Conservation (phyloP, 305 asterid species). For the Fraxinus floribunda region DNA sequence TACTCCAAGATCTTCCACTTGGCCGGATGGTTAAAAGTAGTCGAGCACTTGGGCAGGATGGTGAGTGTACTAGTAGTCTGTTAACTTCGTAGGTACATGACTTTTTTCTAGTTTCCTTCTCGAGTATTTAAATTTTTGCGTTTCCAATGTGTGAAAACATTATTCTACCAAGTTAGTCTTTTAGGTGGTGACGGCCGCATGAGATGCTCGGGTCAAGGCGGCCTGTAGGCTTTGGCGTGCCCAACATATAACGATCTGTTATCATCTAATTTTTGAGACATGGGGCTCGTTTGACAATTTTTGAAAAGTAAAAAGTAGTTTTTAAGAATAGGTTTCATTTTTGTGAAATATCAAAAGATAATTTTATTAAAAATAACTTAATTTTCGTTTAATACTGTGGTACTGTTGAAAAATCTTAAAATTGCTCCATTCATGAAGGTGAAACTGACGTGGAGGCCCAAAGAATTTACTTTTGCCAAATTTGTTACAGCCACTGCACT, state of each 20-base stretch:
- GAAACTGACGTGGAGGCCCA: not conserved
- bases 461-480: not conserved
- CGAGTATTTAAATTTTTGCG: not conserved
- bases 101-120: not conserved
- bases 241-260: not conserved
- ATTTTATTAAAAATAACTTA: not conserved
- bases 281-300: not conserved
- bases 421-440: not conserved
- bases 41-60: not conserved
- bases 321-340: not conserved
- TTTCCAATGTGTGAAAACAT: not conserved
- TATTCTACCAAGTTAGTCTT: not conserved
- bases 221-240: not conserved
- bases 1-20: not conserved
- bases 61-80: not conserved
- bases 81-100: not conserved
- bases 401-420: not conserved
- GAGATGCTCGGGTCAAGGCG: not conserved
- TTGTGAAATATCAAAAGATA: not conserved
- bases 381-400: not conserved
- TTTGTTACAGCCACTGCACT: not conserved
- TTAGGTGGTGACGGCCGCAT: not conserved
- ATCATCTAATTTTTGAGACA: not conserved
- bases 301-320: not conserved
- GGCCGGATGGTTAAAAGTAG: not conserved